Percentiles rank a stretch among this genome's conserved stretches.
phyloP scores from a whole-genome alignment of 371 early-diverging fungal genomes.

The Encephalitozoon cuniculi region DNA sequence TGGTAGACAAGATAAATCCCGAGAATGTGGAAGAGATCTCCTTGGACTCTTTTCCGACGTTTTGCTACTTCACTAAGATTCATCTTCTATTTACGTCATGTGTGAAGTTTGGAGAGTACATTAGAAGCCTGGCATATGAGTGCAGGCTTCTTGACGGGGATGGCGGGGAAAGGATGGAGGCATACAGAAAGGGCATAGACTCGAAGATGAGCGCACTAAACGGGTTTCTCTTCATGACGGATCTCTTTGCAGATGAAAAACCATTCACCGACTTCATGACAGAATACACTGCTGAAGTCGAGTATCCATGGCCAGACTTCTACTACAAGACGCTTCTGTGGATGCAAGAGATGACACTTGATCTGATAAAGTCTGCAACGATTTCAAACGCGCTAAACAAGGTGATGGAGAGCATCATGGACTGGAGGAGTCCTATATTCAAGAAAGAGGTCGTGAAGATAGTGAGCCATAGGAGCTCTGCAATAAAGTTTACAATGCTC shows the following conservation, averaged over 20 bases:
- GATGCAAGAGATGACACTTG: constrained; percentile 6
- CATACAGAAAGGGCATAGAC: constrained; percentile 2
- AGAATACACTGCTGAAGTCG: constrained; percentile 1
- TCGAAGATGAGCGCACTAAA: constrained; percentile 10
- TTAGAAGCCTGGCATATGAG: constrained; percentile 6
- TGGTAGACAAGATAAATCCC: constrained; percentile 16
- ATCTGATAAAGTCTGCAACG: not conserved
- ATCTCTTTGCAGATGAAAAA: constrained; percentile 2
- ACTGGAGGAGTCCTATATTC: not conserved
- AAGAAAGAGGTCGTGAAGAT: constrained; percentile 12
- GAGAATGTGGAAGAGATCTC: constrained; percentile 19
- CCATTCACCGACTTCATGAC: constrained; percentile 7
- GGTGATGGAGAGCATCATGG: not conserved
- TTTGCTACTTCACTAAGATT: constrained; percentile 21
- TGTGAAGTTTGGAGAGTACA: constrained; percentile 8
- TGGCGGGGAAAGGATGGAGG: not conserved
- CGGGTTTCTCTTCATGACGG: not conserved
- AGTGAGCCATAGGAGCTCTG: not conserved
- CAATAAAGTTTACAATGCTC: constrained; percentile 5
- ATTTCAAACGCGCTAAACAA: not conserved
- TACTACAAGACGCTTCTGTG: constrained; percentile 6
- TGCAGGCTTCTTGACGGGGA: not conserved
- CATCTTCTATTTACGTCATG: not conserved
- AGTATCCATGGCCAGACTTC: constrained; percentile 12
- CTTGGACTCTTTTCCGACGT: constrained; percentile 2